These are phyloP conservation scores for Phaeosphaeriaceae sp. DNA, from an alignment of 2,329 filamentous ascomycete genomes.

Conservation along the genomic window DNA sequence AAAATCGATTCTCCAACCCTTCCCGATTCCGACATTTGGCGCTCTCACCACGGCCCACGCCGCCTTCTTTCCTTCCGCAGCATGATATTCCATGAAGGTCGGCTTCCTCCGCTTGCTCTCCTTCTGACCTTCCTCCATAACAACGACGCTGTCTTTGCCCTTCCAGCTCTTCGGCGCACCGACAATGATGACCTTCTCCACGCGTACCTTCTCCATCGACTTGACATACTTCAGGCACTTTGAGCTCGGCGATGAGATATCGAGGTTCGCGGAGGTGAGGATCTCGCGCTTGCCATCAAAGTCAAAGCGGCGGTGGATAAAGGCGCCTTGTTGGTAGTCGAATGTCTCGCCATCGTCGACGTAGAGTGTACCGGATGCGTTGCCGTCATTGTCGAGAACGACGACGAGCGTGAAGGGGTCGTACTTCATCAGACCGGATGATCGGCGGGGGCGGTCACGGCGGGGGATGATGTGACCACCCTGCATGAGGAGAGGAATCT, in stretches of 20 bases:
- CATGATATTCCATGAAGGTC: slow-evolving; percentile 67
- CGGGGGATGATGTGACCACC: slow-evolving; percentile 92
- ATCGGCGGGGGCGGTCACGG: slow-evolving; percentile 85
- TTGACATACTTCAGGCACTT: slow-evolving; percentile 78
- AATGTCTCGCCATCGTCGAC: slow-evolving; percentile 94
- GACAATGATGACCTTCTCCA: slow-evolving; percentile 86
- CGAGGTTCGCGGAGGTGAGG: slow-evolving; percentile 69
- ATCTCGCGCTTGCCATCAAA: slow-evolving; percentile 63
- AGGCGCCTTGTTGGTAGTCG: slow-evolving; percentile 83
- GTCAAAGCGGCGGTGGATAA: slow-evolving; percentile 82
- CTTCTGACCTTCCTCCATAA: slow-evolving; percentile 65
- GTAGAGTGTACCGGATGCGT: slow-evolving; percentile 84
- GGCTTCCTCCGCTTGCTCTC: slow-evolving; percentile 53
- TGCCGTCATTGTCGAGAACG: slow-evolving; percentile 69
- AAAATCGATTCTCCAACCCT: slow-evolving; percentile 70
- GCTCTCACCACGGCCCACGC: slow-evolving; percentile 69
- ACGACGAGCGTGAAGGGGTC: slow-evolving; percentile 95
- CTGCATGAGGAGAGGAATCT: slow-evolving; percentile 88
- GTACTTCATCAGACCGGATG: slow-evolving; percentile 86
- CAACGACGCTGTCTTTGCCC: slow-evolving; percentile 66
- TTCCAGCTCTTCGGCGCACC: slow-evolving; percentile 79
- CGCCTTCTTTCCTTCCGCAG: slow-evolving; percentile 61
- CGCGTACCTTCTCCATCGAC: slow-evolving; percentile 75
- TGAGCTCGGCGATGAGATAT: slow-evolving; percentile 59
- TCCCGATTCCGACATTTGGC: slow-evolving; percentile 67